Conservation (phyloP, 2,329 filamentous ascomycete species). For the Stenocarpella maydis region DNA sequence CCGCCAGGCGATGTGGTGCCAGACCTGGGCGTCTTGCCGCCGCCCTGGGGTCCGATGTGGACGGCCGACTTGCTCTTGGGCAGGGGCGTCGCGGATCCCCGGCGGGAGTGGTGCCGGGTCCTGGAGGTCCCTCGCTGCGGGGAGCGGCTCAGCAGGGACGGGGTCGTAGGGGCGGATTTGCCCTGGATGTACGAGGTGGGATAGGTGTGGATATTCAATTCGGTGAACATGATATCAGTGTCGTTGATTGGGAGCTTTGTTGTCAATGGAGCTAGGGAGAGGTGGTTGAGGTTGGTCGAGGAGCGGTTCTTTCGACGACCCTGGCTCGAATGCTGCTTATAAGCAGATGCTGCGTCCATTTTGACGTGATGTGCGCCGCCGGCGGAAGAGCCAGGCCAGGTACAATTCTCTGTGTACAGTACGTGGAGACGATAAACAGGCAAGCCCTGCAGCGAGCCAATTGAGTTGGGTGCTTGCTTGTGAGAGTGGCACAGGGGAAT, state of each 20-base stretch:
- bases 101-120: conserved; percentile 50
- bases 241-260: conserved; percentile 67
- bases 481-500: conserved; percentile 2
- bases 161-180: conserved; percentile 70
- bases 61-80: conserved; percentile 71
- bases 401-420: neutral
- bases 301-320: conserved; percentile 67
- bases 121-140: conserved; percentile 57
- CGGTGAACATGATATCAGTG: conserved; percentile 55
- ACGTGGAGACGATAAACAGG: neutral
- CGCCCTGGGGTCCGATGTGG: conserved; percentile 52
- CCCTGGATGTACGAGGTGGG: conserved; percentile 66
- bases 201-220: conserved; percentile 39
- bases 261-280: conserved; percentile 71
- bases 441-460: conserved; percentile 4
- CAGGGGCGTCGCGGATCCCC: conserved; percentile 49
- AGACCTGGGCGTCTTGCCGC: conserved; percentile 32
- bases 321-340: conserved; percentile 66
- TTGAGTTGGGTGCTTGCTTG: conserved; percentile 15
- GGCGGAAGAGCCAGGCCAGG: neutral
- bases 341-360: conserved; percentile 64
- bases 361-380: conserved; percentile 34
- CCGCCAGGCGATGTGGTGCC: conserved; percentile 34
- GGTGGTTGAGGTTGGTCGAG: conserved; percentile 65
- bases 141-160: conserved; percentile 67